Evolutionary conservation across 352 stramenopile species (phyloP).

Genomic region (Globisporangium parvum): DNA sequence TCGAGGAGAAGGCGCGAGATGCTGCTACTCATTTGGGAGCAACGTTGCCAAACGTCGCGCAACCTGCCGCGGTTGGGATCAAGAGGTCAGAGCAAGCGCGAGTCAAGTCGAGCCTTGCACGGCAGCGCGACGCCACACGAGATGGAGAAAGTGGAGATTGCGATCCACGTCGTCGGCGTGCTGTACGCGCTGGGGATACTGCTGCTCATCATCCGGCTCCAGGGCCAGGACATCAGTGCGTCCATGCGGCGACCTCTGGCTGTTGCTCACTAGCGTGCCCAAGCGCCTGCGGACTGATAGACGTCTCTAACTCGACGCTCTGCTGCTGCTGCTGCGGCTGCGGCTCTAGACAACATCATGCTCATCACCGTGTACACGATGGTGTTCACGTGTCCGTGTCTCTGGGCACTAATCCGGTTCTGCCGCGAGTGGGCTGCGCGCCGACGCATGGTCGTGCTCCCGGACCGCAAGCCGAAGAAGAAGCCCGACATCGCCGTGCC

Average conservation of each 20-base stretch:
- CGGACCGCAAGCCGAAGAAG: constrained; percentile 70
- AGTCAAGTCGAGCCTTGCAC: no score
- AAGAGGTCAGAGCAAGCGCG: no score
- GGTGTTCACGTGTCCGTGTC: constrained; percentile 76
- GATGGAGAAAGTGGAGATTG: constrained; percentile 72
- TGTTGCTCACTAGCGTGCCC: not conserved
- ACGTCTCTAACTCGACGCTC: not conserved
- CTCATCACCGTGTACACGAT: constrained; percentile 73
- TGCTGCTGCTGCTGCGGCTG: no score
- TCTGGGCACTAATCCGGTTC: constrained; percentile 76
- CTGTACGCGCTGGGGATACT: constrained; percentile 51
- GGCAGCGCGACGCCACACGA: not conserved
- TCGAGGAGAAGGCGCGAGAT: no score
- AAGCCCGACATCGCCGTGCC: constrained; percentile 62
- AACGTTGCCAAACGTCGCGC: no score
- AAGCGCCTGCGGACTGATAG: no score
- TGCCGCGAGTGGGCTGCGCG: constrained; percentile 54
- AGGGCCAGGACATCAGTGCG: constrained; percentile 51
- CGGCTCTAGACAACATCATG: constrained; percentile 65
- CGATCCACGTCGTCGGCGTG: constrained; percentile 47
- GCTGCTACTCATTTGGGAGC: no score
- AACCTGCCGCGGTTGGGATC: no score
- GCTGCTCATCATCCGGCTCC: constrained; percentile 43
- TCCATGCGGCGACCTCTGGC: no score
- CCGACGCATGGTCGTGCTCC: constrained; percentile 50